Percentiles rank a stretch among this genome's conserved stretches.
These are phyloP conservation scores for Elsinoe batatas DNA, from an alignment of 2,329 filamentous ascomycete species.

Conservation along the genomic window DNA sequence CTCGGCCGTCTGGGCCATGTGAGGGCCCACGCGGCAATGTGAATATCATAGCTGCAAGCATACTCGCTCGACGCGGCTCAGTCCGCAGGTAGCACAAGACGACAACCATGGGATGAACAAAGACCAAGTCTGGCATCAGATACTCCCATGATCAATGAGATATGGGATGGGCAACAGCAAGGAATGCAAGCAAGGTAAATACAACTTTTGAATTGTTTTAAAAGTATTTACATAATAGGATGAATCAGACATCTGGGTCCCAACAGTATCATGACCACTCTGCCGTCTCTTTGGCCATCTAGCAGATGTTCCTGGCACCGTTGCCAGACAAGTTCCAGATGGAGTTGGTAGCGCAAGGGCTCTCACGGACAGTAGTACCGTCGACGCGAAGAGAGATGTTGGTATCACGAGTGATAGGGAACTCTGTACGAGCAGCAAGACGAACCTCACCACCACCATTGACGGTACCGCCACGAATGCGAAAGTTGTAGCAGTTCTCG, in stretches of 20 bases:
- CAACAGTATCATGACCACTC: background rate
- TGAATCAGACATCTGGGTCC: background rate
- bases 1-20: no score
- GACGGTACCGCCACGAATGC: constrained; percentile 42
- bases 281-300: background rate
- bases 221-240: constrained; percentile 7
- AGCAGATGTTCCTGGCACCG: constrained; percentile 36
- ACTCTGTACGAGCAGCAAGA: constrained; percentile 44
- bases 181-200: background rate
- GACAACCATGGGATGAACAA: background rate
- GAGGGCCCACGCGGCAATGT: no score
- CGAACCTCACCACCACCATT: constrained; percentile 48
- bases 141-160: no score
- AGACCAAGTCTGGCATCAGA: no score
- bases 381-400: constrained; percentile 42
- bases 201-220: background rate
- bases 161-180: background rate
- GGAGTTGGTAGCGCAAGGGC: constrained; percentile 45
- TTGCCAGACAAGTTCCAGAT: constrained; percentile 42
- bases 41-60: no score
- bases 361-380: constrained; percentile 42
- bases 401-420: constrained; percentile 45
- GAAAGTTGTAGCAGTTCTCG: constrained; percentile 51
- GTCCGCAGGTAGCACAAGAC: background rate
- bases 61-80: no score